Evolutionary conservation across 345 rosid genomes (phyloP), one percentile per base, ranked within the genome.

Genomic region (Acer saccharum): DNA sequence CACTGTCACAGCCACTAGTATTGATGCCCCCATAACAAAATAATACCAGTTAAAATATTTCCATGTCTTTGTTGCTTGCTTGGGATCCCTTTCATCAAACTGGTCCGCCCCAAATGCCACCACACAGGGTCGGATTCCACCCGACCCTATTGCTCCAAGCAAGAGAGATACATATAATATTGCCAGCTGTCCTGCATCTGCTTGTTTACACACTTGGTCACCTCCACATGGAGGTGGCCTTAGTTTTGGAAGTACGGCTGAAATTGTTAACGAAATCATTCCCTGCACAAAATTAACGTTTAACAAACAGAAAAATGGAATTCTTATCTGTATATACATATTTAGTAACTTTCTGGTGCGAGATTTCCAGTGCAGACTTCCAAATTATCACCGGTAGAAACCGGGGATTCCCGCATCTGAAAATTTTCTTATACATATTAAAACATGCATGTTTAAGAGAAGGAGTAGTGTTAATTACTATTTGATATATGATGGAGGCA

Each of bases 101-200:
- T 92, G 98, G 82, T 94, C 95, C 27, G 97, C 98, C 75, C 98
- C 98, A 60, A 94, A 94, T 35, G 94, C 90, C 25, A 88, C 95
- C 65, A 92, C 97, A 73, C 98, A 92, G 2, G 98, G 98, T 64
- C 80, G 69, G 78, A 83, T 80, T 3, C 99, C 99, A 57, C 99
- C 98, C 6, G 99, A 80, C 39, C 98, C 98, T 20, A 94, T 57
- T 25, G 97, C 97, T 27, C 81, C 87, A 0, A 96, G 90, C 3
- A 91, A 85, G 39, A 96, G 94, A 55, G 95, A 89, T 23, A 71
- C 57, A 74, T 96, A 94, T 0, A 96, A 83, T 73, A 96, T 70
- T 65, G 89, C 89, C 67, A 89, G 12, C 43, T 93, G 97, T 62
- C 87, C 85, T 10, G 84, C 64, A 23, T 87, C 81, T 1, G 99